Conservation (phyloP, 495 filamentous ascomycete genomes). For the Rostrohypoxylon terebratum region DNA sequence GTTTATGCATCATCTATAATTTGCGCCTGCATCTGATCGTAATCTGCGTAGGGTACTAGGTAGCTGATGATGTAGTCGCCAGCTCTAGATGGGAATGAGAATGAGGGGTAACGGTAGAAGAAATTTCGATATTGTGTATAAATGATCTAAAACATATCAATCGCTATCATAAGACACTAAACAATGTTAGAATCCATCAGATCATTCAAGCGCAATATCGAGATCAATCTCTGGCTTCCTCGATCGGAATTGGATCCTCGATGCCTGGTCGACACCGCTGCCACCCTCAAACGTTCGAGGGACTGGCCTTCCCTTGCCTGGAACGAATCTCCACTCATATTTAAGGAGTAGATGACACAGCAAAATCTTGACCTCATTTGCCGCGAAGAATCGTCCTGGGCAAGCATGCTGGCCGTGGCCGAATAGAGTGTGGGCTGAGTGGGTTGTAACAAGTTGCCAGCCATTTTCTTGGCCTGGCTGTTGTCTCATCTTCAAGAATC, state of each 20-base stretch:
- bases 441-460: conserved; percentile 63
- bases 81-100: not conserved
- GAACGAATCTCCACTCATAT: conserved; percentile 60
- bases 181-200: not conserved
- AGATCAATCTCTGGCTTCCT: conserved; percentile 48
- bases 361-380: conserved; percentile 62
- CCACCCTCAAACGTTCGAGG: conserved; percentile 40
- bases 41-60: not conserved
- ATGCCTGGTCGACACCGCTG: conserved; percentile 32
- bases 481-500: conserved; percentile 61
- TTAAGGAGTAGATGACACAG: conserved; percentile 57
- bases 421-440: conserved; percentile 56
- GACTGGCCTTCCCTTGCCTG: conserved; percentile 47
- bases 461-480: conserved; percentile 58
- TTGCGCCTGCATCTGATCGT: not conserved
- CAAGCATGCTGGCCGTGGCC: conserved; percentile 65
- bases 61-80: not conserved
- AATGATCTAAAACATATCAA: not conserved
- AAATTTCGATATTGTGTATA: not conserved
- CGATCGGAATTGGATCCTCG: conserved; percentile 46
- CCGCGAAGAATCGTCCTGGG: conserved; percentile 64
- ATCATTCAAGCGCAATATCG: conserved; percentile 24
- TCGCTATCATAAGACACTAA: not conserved
- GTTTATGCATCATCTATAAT: not conserved
- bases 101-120: not conserved